Percentiles rank a stretch among this genome's conserved stretches.
These are phyloP conservation scores for Toxicodendron radicans DNA, from an alignment of 345 rosid genomes.

Conservation along the genomic window DNA sequence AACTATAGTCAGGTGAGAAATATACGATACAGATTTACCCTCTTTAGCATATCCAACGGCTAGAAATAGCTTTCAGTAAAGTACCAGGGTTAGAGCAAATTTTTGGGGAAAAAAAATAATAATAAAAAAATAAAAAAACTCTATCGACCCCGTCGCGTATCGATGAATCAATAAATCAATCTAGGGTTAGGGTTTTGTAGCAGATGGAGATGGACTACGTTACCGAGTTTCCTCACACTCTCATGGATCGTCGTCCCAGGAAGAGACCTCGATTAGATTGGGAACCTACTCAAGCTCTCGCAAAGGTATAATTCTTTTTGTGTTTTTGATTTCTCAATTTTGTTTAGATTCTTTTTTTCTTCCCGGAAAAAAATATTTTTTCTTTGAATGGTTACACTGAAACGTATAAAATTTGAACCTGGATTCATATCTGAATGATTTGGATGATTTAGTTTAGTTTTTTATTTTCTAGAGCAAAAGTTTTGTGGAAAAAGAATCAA, in stretches of 20 bases:
- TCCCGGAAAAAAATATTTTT: not conserved
- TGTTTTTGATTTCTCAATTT: not conserved
- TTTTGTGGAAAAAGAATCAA: not conserved
- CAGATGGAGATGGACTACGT: conserved; percentile 56
- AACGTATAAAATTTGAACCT: not conserved
- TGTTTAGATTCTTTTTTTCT: not conserved
- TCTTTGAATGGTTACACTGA: not conserved
- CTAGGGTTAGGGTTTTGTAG: conserved; percentile 15
- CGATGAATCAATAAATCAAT: conserved; percentile 17
- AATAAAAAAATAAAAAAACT: not conserved
- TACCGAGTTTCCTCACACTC: conserved; percentile 43
- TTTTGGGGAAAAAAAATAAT: not conserved
- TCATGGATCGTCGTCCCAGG: conserved; percentile 66
- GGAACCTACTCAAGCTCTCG: conserved; percentile 42
- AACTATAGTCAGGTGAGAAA: not conserved
- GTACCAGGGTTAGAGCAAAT: conserved; percentile 13
- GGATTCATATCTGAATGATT: not conserved
- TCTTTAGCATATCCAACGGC: conserved; percentile 21
- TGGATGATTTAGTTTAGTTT: not conserved
- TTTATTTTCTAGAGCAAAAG: not conserved
- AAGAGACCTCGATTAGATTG: conserved; percentile 63
- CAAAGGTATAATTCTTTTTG: conserved; percentile 45
- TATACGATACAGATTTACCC: conserved; percentile 7
- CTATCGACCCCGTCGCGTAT: conserved; percentile 11
- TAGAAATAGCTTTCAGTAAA: conserved; percentile 10